A percentile compares a stretch with the other conserved stretches of the same genome.
Evolutionary conservation across 2,329 filamentous ascomycete genomes (phyloP).

Genomic region (Balansia obtecta): DNA sequence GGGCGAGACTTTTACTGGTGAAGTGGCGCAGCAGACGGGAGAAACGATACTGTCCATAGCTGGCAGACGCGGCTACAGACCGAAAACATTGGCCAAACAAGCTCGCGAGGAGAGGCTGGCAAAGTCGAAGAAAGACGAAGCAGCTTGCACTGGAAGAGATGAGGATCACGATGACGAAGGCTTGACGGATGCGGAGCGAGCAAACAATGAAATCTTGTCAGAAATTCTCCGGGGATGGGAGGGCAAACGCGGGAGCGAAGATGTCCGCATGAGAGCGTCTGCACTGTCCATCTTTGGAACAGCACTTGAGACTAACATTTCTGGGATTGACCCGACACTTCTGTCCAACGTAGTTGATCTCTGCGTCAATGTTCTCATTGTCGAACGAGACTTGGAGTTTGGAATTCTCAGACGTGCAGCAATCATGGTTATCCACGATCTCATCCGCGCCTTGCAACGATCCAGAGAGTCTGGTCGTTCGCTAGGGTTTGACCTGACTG

Average conservation of each 20-base stretch:
- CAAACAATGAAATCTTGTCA: conserved; percentile 36
- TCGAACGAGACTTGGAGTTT: conserved; percentile 47
- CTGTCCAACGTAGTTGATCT: conserved; percentile 49
- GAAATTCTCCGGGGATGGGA: conserved; percentile 57
- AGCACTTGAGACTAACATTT: conserved; percentile 47
- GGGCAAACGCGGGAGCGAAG: conserved; percentile 51
- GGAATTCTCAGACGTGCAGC: conserved; percentile 57
- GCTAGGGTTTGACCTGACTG: conserved; percentile 41
- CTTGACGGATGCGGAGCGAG: conserved; percentile 28
- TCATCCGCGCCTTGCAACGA: conserved; percentile 46
- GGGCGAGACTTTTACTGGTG: conserved; percentile 41
- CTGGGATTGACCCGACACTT: conserved; percentile 38
- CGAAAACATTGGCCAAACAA: conserved; percentile 46
- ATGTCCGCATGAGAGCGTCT: conserved; percentile 57
- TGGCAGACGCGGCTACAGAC: conserved; percentile 47
- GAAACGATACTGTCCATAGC: conserved; percentile 52
- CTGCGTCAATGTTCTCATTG: conserved; percentile 45
- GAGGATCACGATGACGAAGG: conserved; percentile 38
- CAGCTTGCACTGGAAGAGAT: conserved; percentile 17
- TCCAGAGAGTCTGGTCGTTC: conserved; percentile 33
- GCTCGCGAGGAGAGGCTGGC: conserved; percentile 35
- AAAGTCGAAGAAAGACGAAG: conserved; percentile 32
- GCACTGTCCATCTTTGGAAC: conserved; percentile 53
- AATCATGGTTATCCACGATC: conserved; percentile 47
- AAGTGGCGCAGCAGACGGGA: conserved; percentile 36